Base-by-base conservation (phyloP, 1,284 basidiomycete species). In the Peniophora sp. region DNA sequence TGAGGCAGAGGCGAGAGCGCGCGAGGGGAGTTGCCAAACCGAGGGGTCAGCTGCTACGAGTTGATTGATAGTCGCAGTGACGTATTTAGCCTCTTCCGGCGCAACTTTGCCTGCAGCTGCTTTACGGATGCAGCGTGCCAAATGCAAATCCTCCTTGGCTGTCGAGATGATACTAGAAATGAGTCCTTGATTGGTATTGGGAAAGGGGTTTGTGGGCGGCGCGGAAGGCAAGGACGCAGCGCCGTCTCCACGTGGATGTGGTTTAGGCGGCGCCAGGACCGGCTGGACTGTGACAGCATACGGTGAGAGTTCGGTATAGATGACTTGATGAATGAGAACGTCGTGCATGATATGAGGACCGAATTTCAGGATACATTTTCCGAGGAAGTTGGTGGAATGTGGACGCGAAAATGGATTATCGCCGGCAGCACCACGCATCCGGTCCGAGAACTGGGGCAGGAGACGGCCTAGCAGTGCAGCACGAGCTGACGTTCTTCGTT, bases 371-470 rank as follows among this genome's bases (percentile, higher is more conserved):
- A 82, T 76, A 60, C 80, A 88, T 62, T 72, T 78, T 35, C 83
- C 84, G 36, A 83, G 71, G 24, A 72, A 71, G 56, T 78, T 76
- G 48, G 81, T 75, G 1, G 76, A 82, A 61, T 88, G 83, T 0
- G 82, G 78, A 3, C 81, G 80, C 48, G 81, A 78, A 24, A 69
- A 61, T 15, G 52, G 48, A 45, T 73, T 64, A 41, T 79, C 76
- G 3, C 70, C 62, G 17, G 71, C 68, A 54, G 78, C 18, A n/a
- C n/a, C 37, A 5, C 75, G 76, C 37, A 79, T 75, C 35, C 78
- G 81, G 49, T 74, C 74, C 5, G 83, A 83, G 60, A 89, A 88
- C 60, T 78, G 84, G n/a, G 81, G 79, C 53, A 90, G 85, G 24
- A 74, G 75, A n/a, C 71, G 72, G 35, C 72, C 70, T 10, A 88